Conservation (phyloP, 2,329 filamentous ascomycete genomes). For the Geosmithia morbida region DNA sequence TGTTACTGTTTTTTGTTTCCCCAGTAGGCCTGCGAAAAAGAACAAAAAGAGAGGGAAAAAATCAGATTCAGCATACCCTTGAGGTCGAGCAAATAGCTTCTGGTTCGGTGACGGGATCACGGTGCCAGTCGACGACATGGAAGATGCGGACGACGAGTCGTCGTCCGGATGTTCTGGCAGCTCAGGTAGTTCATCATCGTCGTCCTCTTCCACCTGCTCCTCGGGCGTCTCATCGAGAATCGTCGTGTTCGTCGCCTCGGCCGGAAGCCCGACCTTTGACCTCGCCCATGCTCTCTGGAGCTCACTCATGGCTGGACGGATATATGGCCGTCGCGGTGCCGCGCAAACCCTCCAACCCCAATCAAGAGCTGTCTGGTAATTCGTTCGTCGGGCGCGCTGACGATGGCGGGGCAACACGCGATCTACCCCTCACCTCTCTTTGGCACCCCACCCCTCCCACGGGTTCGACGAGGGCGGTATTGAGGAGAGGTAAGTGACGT, state of each 20-base stretch:
- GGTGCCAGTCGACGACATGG: conserved; percentile 88
- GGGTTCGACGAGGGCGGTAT: too few relatives aligned
- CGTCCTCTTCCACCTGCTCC: conserved; percentile 24
- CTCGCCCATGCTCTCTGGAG: conserved; percentile 69
- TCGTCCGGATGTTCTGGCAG: conserved; percentile 32
- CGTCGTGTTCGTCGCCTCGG: conserved; percentile 25
- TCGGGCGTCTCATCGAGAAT: conserved; percentile 39
- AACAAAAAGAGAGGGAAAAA: too few relatives aligned
- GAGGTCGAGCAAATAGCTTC: conserved; percentile 57
- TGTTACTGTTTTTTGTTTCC: too few relatives aligned
- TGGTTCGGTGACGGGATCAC: conserved; percentile 65
- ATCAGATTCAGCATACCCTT: conserved; percentile 33
- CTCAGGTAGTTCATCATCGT: conserved; percentile 22
- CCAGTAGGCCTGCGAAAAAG: too few relatives aligned
- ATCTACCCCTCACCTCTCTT: too few relatives aligned
- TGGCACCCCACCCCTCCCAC: too few relatives aligned
- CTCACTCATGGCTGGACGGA: conserved; percentile 50
- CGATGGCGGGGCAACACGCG: too few relatives aligned
- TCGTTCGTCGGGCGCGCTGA: too few relatives aligned
- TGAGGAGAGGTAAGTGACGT: too few relatives aligned
- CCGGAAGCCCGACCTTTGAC: conserved; percentile 49
- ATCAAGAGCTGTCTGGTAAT: too few relatives aligned
- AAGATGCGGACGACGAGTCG: conserved; percentile 53
- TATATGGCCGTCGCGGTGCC: too few relatives aligned
- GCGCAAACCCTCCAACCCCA: too few relatives aligned